Percentiles rank a stretch among this genome's conserved stretches.
phyloP scores from a whole-genome alignment of 345 rosid species.

The Firmiana major region DNA sequence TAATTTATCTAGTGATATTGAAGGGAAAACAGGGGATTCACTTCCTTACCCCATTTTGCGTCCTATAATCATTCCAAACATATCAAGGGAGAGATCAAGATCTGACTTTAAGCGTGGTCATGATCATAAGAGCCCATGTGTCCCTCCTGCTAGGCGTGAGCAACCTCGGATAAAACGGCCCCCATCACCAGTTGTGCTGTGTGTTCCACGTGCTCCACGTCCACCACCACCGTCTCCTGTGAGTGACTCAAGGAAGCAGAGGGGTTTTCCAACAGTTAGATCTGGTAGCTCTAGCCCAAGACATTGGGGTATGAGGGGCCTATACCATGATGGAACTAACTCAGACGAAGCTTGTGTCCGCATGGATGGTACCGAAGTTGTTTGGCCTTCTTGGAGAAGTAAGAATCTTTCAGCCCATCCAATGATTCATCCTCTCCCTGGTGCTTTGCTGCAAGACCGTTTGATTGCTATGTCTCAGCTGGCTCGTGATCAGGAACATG shows the following conservation, averaged over 20 bases:
- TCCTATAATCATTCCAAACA: conserved; percentile 86
- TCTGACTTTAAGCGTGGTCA: conserved; percentile 59
- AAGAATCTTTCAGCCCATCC: conserved; percentile 73
- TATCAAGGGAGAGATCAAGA: conserved; percentile 62
- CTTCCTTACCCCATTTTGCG: conserved; percentile 82
- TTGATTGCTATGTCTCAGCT: conserved; percentile 87
- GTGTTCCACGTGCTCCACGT: conserved; percentile 91
- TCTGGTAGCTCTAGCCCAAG: conserved; percentile 99
- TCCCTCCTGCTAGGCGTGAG: conserved; percentile 72
- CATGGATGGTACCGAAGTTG: conserved; percentile 87
- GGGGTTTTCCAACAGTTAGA: conserved; percentile 93
- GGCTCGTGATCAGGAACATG: conserved; percentile 93
- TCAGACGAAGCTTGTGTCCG: conserved; percentile 63
- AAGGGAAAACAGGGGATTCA: conserved; percentile 68
- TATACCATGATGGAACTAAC: conserved; percentile 68
- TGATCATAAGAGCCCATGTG: conserved; percentile 75
- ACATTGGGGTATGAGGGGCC: conserved; percentile 93
- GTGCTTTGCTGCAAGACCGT: conserved; percentile 77
- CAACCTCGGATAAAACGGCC: conserved; percentile 89
- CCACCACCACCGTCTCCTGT: conserved; percentile 97
- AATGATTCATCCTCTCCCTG: conserved; percentile 82
- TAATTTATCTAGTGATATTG: conserved; percentile 56
- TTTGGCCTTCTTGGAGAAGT: conserved; percentile 91
- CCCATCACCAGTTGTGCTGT: conserved; percentile 95
- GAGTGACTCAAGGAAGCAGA: conserved; percentile 75